Evolutionary conservation across 768 basidiomycete species (phyloP).

Genomic region (Phylloporus sp.): DNA sequence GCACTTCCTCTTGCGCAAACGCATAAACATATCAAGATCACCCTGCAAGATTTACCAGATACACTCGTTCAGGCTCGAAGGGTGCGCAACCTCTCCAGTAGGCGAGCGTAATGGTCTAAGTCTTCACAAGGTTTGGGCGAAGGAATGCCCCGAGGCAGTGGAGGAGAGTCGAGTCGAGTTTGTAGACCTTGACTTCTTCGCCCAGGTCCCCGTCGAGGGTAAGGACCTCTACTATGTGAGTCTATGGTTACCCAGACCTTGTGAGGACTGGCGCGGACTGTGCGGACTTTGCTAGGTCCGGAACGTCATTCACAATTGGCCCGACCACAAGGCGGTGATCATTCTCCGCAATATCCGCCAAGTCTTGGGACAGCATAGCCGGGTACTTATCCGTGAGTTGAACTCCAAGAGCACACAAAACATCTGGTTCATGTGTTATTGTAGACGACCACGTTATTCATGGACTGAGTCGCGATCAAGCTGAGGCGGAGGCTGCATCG

Average conservation of each 20-base stretch:
- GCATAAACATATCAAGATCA: constrained; percentile 29
- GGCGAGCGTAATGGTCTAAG: neutral
- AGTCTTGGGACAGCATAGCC: constrained; percentile 21
- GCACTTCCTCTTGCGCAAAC: constrained; percentile 27
- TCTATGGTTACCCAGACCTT: neutral
- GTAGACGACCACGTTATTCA: constrained; percentile 24
- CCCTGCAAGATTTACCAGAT: constrained; percentile 30
- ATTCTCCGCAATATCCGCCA: constrained; percentile 24
- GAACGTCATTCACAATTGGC: constrained; percentile 28
- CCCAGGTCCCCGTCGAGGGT: constrained; percentile 22
- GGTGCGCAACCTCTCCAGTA: constrained; percentile 1
- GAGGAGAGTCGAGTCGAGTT: constrained; percentile 27
- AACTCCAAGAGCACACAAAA: neutral
- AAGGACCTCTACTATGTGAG: constrained; percentile 34
- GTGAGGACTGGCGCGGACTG: neutral
- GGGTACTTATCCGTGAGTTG: constrained; percentile 29
- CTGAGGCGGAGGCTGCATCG: constrained; percentile 8
- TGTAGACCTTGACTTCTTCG: constrained; percentile 29
- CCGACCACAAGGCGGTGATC: constrained; percentile 16
- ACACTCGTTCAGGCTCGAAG: constrained; percentile 19
- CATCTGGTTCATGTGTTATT: neutral
- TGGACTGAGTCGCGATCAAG: constrained; percentile 14
- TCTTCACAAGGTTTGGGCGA: constrained; percentile 19
- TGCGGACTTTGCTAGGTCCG: constrained; percentile 8
- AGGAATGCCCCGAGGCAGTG: constrained; percentile 23